phyloP scores from a whole-genome alignment of 2,329 filamentous ascomycete species.

The Xylogone sp. region DNA sequence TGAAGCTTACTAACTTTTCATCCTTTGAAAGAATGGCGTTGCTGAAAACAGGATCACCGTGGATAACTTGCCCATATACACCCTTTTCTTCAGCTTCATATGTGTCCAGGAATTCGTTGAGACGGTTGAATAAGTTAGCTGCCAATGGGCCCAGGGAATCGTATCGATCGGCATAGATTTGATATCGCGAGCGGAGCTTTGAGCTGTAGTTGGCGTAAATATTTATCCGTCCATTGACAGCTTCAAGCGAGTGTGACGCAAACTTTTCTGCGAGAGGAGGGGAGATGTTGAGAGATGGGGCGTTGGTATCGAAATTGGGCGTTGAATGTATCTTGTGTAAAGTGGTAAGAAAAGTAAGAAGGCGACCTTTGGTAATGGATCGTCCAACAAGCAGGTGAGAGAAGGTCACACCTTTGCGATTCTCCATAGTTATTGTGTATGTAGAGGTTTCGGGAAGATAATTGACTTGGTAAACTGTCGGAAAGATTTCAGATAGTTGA shows the following conservation, averaged over 20 bases:
- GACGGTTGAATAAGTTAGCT: conserved; percentile 18
- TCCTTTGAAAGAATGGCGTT: conserved; percentile 26
- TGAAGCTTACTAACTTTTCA: conserved; percentile 24
- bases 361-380: conserved; percentile 26
- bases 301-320: conserved; percentile 12
- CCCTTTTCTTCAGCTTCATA: conserved; percentile 27
- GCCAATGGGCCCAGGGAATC: conserved; percentile 22
- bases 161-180: conserved; percentile 17
- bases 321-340: conserved; percentile 22
- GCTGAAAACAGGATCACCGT: conserved; percentile 29
- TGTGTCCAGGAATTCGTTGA: conserved; percentile 25
- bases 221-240: conserved; percentile 18
- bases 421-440: conserved; percentile 28
- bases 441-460: conserved; percentile 21
- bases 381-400: conserved; percentile 26
- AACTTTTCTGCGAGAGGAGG: conserved; percentile 20
- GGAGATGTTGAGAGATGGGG: conserved; percentile 17
- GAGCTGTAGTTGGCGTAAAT: conserved; percentile 25
- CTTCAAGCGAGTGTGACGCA: conserved; percentile 15
- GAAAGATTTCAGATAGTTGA: conserved; percentile 18
- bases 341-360: conserved; percentile 19
- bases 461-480: conserved; percentile 22
- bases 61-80: conserved; percentile 21
- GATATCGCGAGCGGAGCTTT: conserved; percentile 21
- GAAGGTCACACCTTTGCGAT: conserved; percentile 23